Percentiles rank a stretch among this genome's conserved stretches.
These are phyloP conservation scores for Chenopodium quinoa DNA, from an alignment of 148 eudicot genomes.

Conservation along the genomic window DNA sequence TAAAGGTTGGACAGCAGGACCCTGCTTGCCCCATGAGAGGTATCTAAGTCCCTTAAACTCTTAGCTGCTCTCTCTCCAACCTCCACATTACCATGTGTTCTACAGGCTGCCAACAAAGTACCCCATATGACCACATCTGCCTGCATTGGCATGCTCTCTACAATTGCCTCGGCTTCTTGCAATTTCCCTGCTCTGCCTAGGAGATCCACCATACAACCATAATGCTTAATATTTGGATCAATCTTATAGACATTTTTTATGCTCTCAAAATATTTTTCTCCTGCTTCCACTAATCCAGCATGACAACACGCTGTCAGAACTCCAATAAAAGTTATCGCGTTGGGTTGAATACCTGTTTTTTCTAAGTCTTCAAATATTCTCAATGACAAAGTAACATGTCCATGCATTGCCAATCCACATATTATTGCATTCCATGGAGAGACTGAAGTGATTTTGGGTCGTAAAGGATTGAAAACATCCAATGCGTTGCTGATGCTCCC, in stretches of 20 bases:
- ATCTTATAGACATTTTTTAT: constrained; percentile 50
- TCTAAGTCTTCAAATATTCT: constrained; percentile 51
- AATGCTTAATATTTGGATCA: constrained; percentile 74
- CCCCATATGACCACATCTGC: constrained; percentile 92
- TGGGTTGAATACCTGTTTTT: constrained; percentile 44
- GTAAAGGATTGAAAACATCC: constrained; percentile 49
- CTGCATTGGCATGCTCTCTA: constrained; percentile 76
- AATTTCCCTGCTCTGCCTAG: constrained; percentile 70
- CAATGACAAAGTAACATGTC: constrained; percentile 63
- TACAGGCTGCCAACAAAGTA: constrained; percentile 67
- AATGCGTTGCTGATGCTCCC: constrained; percentile 67
- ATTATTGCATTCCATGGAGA: constrained; percentile 91
- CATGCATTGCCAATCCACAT: constrained; percentile 84
- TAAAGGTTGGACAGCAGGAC: constrained; percentile 71
- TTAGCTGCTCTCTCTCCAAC: constrained; percentile 65
- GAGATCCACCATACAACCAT: constrained; percentile 88
- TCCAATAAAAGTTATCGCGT: constrained; percentile 74
- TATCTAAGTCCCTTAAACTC: constrained; percentile 55
- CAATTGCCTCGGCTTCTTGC: constrained; percentile 67
- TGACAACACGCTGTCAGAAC: constrained; percentile 88
- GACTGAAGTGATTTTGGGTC: constrained; percentile 37
- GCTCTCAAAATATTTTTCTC: constrained; percentile 51
- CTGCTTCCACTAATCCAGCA: constrained; percentile 70
- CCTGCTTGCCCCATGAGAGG: constrained; percentile 71
- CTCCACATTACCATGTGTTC: constrained; percentile 61